phyloP scores from a whole-genome alignment of 805 yeast species.

The Metschnikowia kofuensis region DNA sequence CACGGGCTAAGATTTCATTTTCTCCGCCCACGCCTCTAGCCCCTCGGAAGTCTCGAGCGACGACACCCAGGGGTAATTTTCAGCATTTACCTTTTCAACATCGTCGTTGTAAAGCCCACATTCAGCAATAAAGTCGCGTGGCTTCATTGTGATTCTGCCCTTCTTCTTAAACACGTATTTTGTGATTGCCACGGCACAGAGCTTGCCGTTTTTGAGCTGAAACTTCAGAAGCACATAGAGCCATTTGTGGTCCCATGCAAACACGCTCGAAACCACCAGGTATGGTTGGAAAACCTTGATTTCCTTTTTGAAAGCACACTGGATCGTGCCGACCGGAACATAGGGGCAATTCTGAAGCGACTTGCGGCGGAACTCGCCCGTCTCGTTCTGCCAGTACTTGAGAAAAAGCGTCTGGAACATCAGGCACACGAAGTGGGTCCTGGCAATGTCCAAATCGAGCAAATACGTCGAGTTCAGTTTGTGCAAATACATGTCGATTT shows the following conservation, averaged over 20 bases:
- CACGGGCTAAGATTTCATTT: constrained; percentile 2
- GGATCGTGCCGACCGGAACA: constrained; percentile 74
- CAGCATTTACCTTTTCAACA: constrained; percentile 39
- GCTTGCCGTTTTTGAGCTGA: constrained; percentile 20
- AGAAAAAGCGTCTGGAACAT: constrained; percentile 57
- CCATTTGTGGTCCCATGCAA: constrained; percentile 91
- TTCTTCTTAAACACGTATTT: constrained; percentile 75
- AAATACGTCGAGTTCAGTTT: constrained; percentile 86
- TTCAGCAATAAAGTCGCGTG: constrained; percentile 53
- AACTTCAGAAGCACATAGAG: constrained; percentile 67
- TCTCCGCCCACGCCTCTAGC: constrained; percentile 32
- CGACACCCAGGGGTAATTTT: constrained; percentile 40
- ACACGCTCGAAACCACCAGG: constrained; percentile 51
- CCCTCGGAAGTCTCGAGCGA: constrained; percentile 34
- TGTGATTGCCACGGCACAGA: constrained; percentile 63
- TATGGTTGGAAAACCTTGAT: constrained; percentile 65
- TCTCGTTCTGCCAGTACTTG: constrained; percentile 38
- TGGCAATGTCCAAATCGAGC: constrained; percentile 73
- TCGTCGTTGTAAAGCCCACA: constrained; percentile 57
- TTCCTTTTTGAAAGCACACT: constrained; percentile 66
- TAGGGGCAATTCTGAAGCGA: constrained; percentile 47
- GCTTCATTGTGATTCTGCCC: constrained; percentile 72
- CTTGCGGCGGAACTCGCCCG: constrained; percentile 29
- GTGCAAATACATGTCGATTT: constrained; percentile 83
- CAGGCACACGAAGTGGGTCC: constrained; percentile 58